Conservation (phyloP, 352 stramenopile species). For the Blastocystis sp. region DNA sequence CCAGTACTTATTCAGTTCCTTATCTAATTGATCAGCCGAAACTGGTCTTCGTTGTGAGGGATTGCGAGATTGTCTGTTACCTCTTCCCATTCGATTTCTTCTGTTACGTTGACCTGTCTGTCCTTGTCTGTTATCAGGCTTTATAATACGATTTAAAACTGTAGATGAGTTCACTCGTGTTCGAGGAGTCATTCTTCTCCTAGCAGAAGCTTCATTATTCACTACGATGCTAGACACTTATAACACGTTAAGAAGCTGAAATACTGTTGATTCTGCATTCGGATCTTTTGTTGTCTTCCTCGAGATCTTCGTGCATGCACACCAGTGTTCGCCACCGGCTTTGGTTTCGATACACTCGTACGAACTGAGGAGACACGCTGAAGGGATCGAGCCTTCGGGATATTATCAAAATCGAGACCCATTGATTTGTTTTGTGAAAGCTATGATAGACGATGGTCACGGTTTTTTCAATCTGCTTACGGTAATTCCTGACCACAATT, state of each 20-base stretch:
- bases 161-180: background rate
- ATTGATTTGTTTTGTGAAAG: background rate
- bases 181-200: background rate
- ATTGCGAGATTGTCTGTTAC: background rate
- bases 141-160: background rate
- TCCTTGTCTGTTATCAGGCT: background rate
- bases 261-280: background rate
- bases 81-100: background rate
- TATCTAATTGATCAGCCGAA: conserved; percentile 15
- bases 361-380: background rate
- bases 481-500: background rate
- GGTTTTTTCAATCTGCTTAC: background rate
- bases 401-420: conserved; percentile 25
- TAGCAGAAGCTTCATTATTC: background rate
- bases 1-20: conserved; percentile 33
- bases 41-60: background rate
- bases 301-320: too few species aligned
- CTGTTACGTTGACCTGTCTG: background rate
- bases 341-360: background rate
- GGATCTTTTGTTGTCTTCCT: too few species aligned
- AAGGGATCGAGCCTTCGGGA: background rate
- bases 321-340: background rate
- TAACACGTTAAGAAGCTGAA: background rate
- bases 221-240: conserved; percentile 19
- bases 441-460: background rate